Base-by-base conservation (phyloP, 768 basidiomycete genomes). In the Lepiota brunneoincarnata region DNA sequence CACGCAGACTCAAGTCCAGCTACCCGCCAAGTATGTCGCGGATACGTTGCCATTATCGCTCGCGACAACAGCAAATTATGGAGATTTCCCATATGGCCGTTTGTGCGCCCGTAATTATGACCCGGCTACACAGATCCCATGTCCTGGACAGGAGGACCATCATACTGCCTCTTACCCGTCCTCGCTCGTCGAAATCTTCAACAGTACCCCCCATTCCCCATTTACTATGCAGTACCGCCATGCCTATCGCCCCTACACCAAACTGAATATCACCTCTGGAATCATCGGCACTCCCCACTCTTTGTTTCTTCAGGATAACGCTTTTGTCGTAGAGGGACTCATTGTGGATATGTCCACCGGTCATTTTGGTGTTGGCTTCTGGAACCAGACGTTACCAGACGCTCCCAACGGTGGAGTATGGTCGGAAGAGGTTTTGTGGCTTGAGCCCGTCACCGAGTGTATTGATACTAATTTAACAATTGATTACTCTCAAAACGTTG, bases 311-410 rank as follows among this genome's bases (percentile, higher is more conserved):
- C 48, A 18, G 3, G 31, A 49, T 15, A 14, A 10, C 15, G 39
- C 35, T 10, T 49, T 49, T 12, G 48, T 24, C 2, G 21, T 31
- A 10, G 48, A 39, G 24, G 48, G 48, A 7, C 36, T 49, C 23
- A 49, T 39, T n/a, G 31, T 49, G 14, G 48, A 49, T n/a, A 49
- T 49, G 48, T 21, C 48, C 3, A 28, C 15, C 14, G 37, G 38
- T n/a, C 48, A 49, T 17, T 35, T 35, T 14, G 48, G 48, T 2
- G 38, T 49, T 24, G 48, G 48, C 14, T 49, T 49, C 15, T 49
- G 35, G 48, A 39, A 49, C 17, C 35, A 24, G 9, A 23, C 48
- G n/a, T 3, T 49, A 2, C 48, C 48, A 1, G 23, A 38, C 7
- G 37, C 12, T 14, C 20, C 48, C 2, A 3, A 38, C n/a, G 48